Base-by-base conservation (phyloP, 352 stramenopile species). In the Pythium myriotylum region DNA sequence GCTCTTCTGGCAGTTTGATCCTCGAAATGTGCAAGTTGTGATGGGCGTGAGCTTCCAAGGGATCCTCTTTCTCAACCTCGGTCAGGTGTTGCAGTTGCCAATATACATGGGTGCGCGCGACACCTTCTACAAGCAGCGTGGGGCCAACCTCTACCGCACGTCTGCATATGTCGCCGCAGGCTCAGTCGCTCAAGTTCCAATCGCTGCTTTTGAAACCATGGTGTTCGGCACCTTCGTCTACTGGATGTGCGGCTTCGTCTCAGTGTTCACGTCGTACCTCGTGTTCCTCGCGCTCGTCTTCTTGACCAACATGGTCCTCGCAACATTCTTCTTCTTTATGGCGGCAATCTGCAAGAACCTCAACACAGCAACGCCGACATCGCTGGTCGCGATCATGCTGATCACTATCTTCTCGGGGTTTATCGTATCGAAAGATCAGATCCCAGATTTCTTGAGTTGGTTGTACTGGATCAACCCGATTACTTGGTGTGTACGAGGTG, bases 141-240 rank as follows among this genome's bases (percentile, higher is more conserved):
- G 76, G 45, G 67, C 70, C 16, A 88, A 89, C 64, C 88, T 90
- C 62, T 91, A 79, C 53, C 73, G 73, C 26, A 81, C 70, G n/a
- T 61, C 88, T 42, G 35, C 87, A 4, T 92, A 92, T 51, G 87
- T 73, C 57, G 72, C 88, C 55, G 66, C 50, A 13, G 5, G 22
- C 29, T 70, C 69, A 47, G 65, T 79, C 20, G 77, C 61, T 40
- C 74, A 79, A 33, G 66, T 83, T 32, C 73, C 65, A 10, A 47
- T 79, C 50, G 32, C 52, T 64, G 8, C 74, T 4, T 45, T 80
- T 24, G 84, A 91, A 69, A 70, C 77, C 9, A 40, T 90, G 1
- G 41, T 86, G 22, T 91, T 94, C 71, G 80, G 76, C 29, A 76
- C 68, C 7, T 67, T 92, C 49, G 59, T 89, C 6, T 94, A 92